Percentiles rank a stretch among this genome's conserved stretches.
Conservation (phyloP, 192 early-diverging fungal species). For the Coemansia sp. region DNA sequence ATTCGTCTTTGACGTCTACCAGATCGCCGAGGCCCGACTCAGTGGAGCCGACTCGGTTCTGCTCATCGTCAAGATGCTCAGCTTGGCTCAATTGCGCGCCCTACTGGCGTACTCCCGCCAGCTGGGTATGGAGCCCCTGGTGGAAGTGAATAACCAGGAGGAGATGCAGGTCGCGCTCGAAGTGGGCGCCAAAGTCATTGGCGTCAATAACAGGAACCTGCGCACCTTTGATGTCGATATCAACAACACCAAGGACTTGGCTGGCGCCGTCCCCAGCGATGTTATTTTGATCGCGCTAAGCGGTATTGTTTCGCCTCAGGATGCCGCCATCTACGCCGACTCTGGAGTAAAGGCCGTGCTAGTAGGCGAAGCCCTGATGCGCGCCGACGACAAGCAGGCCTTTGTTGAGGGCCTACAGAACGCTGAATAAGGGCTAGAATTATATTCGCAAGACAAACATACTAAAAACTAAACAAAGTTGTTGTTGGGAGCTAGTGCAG, state of each 20-base stretch:
- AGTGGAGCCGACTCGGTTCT: slow-evolving; percentile 94
- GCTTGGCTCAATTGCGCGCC: slow-evolving; percentile 60
- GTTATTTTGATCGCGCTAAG: slow-evolving; percentile 84
- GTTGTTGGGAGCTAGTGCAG: slow-evolving; percentile 20
- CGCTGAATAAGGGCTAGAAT: background rate
- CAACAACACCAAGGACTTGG: slow-evolving; percentile 74
- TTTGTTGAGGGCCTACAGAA: slow-evolving; percentile 71
- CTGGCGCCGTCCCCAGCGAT: slow-evolving; percentile 63
- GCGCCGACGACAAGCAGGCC: slow-evolving; percentile 64
- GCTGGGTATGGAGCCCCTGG: slow-evolving; percentile 97
- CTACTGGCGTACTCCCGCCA: slow-evolving; percentile 72
- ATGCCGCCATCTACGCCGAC: slow-evolving; percentile 77
- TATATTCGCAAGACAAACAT: background rate
- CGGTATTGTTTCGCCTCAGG: slow-evolving; percentile 79
- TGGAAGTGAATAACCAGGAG: slow-evolving; percentile 89
- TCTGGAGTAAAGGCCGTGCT: slow-evolving; percentile 80
- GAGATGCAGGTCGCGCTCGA: slow-evolving; percentile 88
- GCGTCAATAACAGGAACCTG: slow-evolving; percentile 98
- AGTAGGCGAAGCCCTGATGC: slow-evolving; percentile 96
- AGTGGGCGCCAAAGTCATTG: slow-evolving; percentile 83
- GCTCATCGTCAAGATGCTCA: slow-evolving; percentile 94
- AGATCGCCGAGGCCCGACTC: slow-evolving; percentile 93
- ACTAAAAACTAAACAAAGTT: slow-evolving; percentile 16
- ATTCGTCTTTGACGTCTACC: slow-evolving; percentile 94
- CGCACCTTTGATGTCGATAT: slow-evolving; percentile 96